Conservation (phyloP, 1,139 yeast species). For the Yamadazyma diddensiae region DNA sequence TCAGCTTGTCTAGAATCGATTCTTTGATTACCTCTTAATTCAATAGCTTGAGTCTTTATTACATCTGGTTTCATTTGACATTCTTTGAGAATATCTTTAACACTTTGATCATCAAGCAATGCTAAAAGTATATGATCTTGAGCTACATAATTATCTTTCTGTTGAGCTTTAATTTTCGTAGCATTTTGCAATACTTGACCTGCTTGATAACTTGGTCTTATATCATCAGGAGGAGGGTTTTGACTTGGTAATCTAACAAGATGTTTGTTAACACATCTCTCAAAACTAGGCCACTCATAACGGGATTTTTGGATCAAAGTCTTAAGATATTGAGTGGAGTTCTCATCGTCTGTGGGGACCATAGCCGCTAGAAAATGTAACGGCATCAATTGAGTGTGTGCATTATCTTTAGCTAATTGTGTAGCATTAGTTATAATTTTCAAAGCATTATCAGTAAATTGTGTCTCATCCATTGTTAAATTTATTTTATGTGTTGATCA, state of each 20-base stretch:
- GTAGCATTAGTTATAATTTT: slow-evolving; percentile 76
- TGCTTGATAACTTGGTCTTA: slow-evolving; percentile 67
- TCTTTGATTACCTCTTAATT: slow-evolving; percentile 84
- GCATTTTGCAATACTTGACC: slow-evolving; percentile 70
- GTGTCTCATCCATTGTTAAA: slow-evolving; percentile 54
- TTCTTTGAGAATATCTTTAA: slow-evolving; percentile 74
- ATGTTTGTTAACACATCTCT: slow-evolving; percentile 74
- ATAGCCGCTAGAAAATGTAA: slow-evolving; percentile 89
- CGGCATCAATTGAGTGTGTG: slow-evolving; percentile 81
- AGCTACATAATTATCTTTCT: slow-evolving; percentile 87
- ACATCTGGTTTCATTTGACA: slow-evolving; percentile 66
- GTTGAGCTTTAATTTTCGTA: slow-evolving; percentile 73
- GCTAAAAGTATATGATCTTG: slow-evolving; percentile 93
- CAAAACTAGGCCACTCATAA: slow-evolving; percentile 80
- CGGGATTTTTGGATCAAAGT: slow-evolving; percentile 86
- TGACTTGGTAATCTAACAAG: slow-evolving; percentile 86
- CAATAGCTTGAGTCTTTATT: slow-evolving; percentile 75
- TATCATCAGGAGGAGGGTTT: slow-evolving; percentile 78
- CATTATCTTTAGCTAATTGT: slow-evolving; percentile 77
- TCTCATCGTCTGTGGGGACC: slow-evolving; percentile 72
- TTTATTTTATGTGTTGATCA: background rate
- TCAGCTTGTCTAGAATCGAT: slow-evolving; percentile 95
- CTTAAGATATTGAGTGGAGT: slow-evolving; percentile 68
- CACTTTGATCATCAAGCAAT: slow-evolving; percentile 69
- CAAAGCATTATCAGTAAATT: slow-evolving; percentile 91